Base-by-base conservation (phyloP, 768 basidiomycete species). In the Asterophora lycoperdoides region DNA sequence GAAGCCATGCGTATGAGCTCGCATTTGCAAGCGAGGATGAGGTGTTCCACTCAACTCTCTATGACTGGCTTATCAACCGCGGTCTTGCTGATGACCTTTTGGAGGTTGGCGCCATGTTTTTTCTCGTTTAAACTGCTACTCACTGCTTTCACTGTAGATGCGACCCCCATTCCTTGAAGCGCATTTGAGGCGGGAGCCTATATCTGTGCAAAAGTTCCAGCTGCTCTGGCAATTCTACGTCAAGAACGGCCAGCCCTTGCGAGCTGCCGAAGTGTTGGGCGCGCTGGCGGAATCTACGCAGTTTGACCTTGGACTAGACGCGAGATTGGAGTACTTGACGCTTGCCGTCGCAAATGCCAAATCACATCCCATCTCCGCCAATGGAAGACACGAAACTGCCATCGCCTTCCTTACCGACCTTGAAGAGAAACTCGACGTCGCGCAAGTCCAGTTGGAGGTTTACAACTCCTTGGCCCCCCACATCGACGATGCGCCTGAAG, bases 211-310 rank as follows among this genome's bases (percentile, higher is more conserved):
- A 55, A 93, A 93, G 62, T 83, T 78, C 60, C 90, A 98, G 58
- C 69, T 99, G 1, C 72, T 98, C 2, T 98, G 96, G 96, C 91
- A 97, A 60, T 97, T 91, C 68, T 95, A 96, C 61, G 93, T 95
- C 44, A 89, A 95, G 59, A 86, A 90, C 56, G 86, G 87, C 1
- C 87, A 93, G 56, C 88, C 88, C 28, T 64, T 93, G 39, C 79
- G 88, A 37, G 95, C 96, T 2, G 94, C 96, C 1, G 84, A 89
- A 62, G 86, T 95, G 0, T 78, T 98, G 38, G 79, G 80, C 10
- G 72, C 78, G 11, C 70, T 98, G 40, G 94, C 96, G 26, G 89
- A 95, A 59, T 87, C 92, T 11, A 78, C 78, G 14, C 77, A 88
- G 90, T 85, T 88, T 61, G 74, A 82, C 42, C 66, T 89, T 23